Evolutionary conservation across 2,329 filamentous ascomycete genomes (phyloP), one percentile per base, ranked within the genome.

Genomic region (Talaromyces sp.): DNA sequence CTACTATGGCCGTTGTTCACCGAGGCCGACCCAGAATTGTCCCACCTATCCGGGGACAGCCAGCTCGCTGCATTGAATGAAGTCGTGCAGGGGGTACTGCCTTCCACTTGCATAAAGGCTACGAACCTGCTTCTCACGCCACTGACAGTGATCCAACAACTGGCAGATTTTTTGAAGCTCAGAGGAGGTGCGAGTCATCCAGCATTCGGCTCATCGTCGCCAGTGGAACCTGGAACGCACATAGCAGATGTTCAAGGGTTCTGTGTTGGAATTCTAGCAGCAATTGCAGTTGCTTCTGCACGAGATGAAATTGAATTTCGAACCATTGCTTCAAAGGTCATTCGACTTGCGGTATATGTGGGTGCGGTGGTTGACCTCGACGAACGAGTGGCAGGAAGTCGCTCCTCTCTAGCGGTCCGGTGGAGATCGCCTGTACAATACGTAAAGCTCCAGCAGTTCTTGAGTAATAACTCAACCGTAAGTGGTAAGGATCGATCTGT

Each of bases 171-270:
- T 36, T 11, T 13, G 34, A 36, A 36, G 34, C 34, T 36, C 8
- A 11, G 8, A 36, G 34, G 5, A 7, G 8, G 34, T 11, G 8
- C 34, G 2, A 36, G 1, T 36, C 34, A 36, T 36, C 34, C 34
- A 36, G 34, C 34, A 36, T 36, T 36, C 34, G 34, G 34, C 10
- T 36, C 34, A 11, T 7, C 34, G 34, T 36, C 34, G 34, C 13
- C 34, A 11, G 6, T 36, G 34, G 13, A 7, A 36, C 5, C 34
- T 36, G 6, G 34, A 11, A 36, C 34, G 8, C 7, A 36, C 34
- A 36, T 36, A 36, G 13, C 34, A 45, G 40, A 45, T 45, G 27
- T 51, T 10, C 58, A 61, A 36, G 58, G 58, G 7, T 61, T 61
- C 17, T 61, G 58, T 31, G 22, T 61, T 38, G 58, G 58, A 6